These are phyloP conservation scores for Trypanosoma vivax DNA, from an alignment of 208 protist species.

Conservation along the genomic window DNA sequence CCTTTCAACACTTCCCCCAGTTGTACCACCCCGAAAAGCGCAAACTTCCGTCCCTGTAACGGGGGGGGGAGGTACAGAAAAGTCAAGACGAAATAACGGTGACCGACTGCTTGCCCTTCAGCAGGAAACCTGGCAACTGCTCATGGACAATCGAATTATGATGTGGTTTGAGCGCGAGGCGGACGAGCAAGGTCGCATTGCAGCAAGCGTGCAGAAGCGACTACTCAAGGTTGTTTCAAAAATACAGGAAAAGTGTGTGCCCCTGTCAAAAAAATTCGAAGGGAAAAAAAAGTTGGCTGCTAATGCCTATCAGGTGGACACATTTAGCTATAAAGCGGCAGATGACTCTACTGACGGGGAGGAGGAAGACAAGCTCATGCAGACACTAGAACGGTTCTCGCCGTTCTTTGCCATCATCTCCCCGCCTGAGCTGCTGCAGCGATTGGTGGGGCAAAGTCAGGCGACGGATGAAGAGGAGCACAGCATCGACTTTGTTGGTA, in stretches of 20 bases:
- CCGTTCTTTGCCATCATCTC: conserved; percentile 82
- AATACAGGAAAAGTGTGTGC: conserved; percentile 2
- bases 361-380: conserved; percentile 21
- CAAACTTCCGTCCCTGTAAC: too few relatives aligned
- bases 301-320: neutral
- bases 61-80: neutral
- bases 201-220: conserved; percentile 56
- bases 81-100: neutral
- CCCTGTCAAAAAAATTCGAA: neutral
- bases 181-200: conserved; percentile 43
- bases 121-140: conserved; percentile 68
- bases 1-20: too few relatives aligned
- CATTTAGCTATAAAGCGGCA: neutral
- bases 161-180: conserved; percentile 82
- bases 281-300: neutral
- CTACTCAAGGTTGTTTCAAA: conserved; percentile 58
- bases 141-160: conserved; percentile 83
- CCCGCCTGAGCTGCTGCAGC: conserved; percentile 31
- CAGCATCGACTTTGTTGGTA: conserved; percentile 44
- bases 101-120: conserved; percentile 51
- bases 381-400: conserved; percentile 66
- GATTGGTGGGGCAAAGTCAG: conserved; percentile 28
- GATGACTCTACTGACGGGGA: neutral
- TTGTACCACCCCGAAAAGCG: too few relatives aligned
- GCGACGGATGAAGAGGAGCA: conserved; percentile 26